These are phyloP conservation scores for Claviceps humidiphila DNA, from an alignment of 2,329 filamentous ascomycete genomes.

Conservation along the genomic window DNA sequence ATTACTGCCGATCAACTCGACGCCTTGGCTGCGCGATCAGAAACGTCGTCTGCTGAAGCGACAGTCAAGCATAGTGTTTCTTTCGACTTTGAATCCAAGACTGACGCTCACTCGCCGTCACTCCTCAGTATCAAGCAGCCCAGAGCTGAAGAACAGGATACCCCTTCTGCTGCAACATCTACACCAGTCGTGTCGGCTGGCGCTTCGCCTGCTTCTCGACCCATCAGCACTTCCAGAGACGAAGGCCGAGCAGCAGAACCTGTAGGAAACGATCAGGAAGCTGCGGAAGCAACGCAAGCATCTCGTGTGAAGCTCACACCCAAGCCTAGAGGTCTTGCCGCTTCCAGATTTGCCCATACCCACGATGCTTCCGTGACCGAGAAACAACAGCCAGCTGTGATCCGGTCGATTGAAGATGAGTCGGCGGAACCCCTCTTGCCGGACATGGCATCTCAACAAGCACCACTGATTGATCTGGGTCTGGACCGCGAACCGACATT, in stretches of 20 bases:
- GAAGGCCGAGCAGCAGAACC: not conserved
- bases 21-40: constrained; percentile 39
- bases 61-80: constrained; percentile 35
- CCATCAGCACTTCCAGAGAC: constrained; percentile 1
- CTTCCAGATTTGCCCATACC: constrained; percentile 30
- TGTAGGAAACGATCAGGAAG: not conserved
- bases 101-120: constrained; percentile 36
- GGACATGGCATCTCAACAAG: not conserved
- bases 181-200: constrained; percentile 49
- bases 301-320: constrained; percentile 18
- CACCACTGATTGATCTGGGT: not conserved
- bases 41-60: constrained; percentile 36
- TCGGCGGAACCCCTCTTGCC: not conserved
- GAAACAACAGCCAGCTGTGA: constrained; percentile 15
- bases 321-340: constrained; percentile 28
- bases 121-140: constrained; percentile 32
- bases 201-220: constrained; percentile 14
- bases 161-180: constrained; percentile 48
- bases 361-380: constrained; percentile 17
- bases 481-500: constrained; percentile 39
- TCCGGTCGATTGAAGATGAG: constrained; percentile 19
- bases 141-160: constrained; percentile 32
- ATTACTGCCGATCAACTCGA: constrained; percentile 39
- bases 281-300: constrained; percentile 8
- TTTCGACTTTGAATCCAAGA: constrained; percentile 43